Conservation (phyloP, 2,329 filamentous ascomycete genomes). For the Aureobasidium lini region DNA sequence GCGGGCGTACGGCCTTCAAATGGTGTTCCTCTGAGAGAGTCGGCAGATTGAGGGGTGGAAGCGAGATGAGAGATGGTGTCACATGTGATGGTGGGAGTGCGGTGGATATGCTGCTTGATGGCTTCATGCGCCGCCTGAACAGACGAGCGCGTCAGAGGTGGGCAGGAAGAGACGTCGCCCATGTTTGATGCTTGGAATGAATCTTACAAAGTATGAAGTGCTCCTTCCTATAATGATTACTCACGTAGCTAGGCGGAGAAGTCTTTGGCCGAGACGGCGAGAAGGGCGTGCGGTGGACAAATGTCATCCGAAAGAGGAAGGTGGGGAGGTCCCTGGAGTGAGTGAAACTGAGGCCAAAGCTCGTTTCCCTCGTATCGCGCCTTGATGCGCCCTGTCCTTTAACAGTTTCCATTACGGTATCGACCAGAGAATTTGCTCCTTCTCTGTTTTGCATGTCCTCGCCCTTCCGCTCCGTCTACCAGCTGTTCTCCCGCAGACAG, state of each 20-base stretch:
- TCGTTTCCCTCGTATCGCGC: constrained; percentile 6
- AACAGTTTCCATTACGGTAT: constrained; percentile 1
- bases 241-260: not conserved
- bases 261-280: not conserved
- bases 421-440: not conserved
- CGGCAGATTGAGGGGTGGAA: constrained; percentile 56
- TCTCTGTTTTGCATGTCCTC: constrained; percentile 1
- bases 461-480: not conserved
- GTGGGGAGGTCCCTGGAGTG: not conserved
- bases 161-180: constrained; percentile 39
- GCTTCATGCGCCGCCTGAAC: constrained; percentile 64
- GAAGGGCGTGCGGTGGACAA: not conserved
- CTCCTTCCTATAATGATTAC: not conserved
- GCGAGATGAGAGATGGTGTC: constrained; percentile 66
- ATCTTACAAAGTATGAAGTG: not conserved
- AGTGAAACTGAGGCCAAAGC: not conserved
- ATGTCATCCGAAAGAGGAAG: constrained; percentile 2
- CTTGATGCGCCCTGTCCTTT: not conserved
- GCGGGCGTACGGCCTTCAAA: constrained; percentile 51
- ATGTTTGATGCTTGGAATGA: constrained; percentile 24
- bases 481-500: constrained; percentile 3
- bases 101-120: constrained; percentile 70
- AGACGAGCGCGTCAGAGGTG: constrained; percentile 63
- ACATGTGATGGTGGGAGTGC: constrained; percentile 76
- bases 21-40: constrained; percentile 48